Base-by-base conservation (phyloP, 495 filamentous ascomycete genomes). In the Hypoxylon lenormandii region DNA sequence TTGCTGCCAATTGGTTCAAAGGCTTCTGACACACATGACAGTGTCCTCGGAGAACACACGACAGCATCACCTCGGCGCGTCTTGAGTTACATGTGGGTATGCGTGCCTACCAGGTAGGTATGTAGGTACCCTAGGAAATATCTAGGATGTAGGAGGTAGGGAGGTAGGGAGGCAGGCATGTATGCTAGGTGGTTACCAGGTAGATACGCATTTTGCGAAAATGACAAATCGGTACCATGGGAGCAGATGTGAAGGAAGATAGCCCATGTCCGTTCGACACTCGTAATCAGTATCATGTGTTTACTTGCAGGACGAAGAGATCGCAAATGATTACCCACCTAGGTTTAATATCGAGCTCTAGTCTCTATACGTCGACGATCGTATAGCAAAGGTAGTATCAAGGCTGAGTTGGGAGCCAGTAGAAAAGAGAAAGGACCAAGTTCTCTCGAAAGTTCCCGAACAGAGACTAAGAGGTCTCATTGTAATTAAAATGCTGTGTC, bases 241-340 rank as follows among this genome's bases (percentile, higher is more conserved):
- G 47, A 66, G 47, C 5, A 46, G 61, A 51, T 33, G 18, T 51
- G 46, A 51, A 51, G 30, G 12, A 30, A 18, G n/a, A n/a, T n/a
- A n/a, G n/a, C n/a, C 19, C 45, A 30, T 43, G 15, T 30, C 30
- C 4, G 6, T 38, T 36, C n/a, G 19, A 42, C 7, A 50, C 30
- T 21, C 38, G 42, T 59, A 54, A 64, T 69, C 40, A 43, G 12
- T 15, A 70, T 62, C 61, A 70, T 65, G 61, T 64, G 60, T 65
- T n/a, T 52, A 43, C 45, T 15, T 60, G 67, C 56, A 64, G 58
- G 19, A 56, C 33, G 46, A 42, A 4, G 12, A 64, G 67, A 70
- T 70, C 67, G 67, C 67, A 70, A 61, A 58, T 65, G 66, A 56
- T 70, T 66, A 66, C 67, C 67, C 57, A 57, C 54, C 43, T 57